Base-by-base conservation (phyloP, 306 rosid species). In the Potentilla sterilis region DNA sequence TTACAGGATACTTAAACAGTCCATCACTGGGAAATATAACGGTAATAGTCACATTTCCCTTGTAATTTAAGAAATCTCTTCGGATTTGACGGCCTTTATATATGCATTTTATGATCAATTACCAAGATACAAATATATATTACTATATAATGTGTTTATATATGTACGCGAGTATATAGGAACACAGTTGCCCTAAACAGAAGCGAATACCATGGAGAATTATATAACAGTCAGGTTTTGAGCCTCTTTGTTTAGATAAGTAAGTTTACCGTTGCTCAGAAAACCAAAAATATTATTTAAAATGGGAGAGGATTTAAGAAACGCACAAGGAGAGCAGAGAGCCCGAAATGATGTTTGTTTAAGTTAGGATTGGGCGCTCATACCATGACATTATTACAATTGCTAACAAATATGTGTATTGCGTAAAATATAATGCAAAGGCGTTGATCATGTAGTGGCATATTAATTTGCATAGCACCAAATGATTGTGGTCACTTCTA, bases 231-330 rank as follows among this genome's bases (percentile, higher is more conserved):
- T 35, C 28, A 38, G 24, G 9, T 38, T n/a, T 12, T 34, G 22
- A 49, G 59, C 32, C 35, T 37, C 18, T 42, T 41, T 59, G 16
- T 37, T 13, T n/a, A 40, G 42, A 22, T 10, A 74, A 68, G 61
- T 19, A 59, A 59, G 73, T 51, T 51, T 48, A 69, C 79, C 51
- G 84, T 76, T 75, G 18, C 82, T 65, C 66, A 52, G 35, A 67
- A 54, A 67, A 10, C 35, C 38, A 61, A 47, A 79, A 2, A 2
- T 5, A 41, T 34, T 42, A 18, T 62, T 16, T 15, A 76, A 42
- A 52, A 77, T 24, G 16, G 70, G 19, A 63, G 46, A 16, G 4
- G 24, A 5, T 58, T 59, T 38, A 62, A 40, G 77, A 49, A 59
- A 69, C 48, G 28, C 49, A 59, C 11, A 69, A n/a, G 8, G 78